Conservation (phyloP, 805 yeast species). For the Starmerella khaoyaiensis region DNA sequence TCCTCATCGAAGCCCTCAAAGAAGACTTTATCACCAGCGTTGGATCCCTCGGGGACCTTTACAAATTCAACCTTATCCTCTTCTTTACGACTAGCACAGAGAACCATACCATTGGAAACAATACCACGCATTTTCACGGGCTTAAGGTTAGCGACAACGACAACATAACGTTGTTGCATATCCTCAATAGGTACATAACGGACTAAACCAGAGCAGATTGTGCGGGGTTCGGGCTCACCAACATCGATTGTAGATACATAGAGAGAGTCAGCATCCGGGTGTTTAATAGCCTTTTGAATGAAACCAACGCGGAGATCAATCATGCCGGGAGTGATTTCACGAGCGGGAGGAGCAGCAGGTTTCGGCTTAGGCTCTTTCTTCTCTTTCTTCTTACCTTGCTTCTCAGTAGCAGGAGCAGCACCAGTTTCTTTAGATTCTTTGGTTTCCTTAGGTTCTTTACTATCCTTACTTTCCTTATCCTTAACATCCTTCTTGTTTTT, state of each 20-base stretch:
- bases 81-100: constrained; percentile 59
- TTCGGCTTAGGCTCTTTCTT: constrained; percentile 43
- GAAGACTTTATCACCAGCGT: constrained; percentile 93
- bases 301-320: constrained; percentile 92
- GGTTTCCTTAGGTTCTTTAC: constrained; percentile 10
- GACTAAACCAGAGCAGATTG: constrained; percentile 94
- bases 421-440: constrained; percentile 34
- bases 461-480: constrained; percentile 20
- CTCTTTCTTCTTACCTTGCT: constrained; percentile 27
- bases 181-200: constrained; percentile 80
- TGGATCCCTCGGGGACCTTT: constrained; percentile 82
- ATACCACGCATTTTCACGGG: constrained; percentile 98
- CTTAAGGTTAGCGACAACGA: constrained; percentile 88
- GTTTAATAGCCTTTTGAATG: constrained; percentile 91
- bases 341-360: constrained; percentile 38
- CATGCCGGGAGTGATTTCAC: constrained; percentile 45
- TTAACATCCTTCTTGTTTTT: constrained; percentile 28
- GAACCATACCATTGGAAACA: constrained; percentile 90
- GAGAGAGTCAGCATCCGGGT: constrained; percentile 94
- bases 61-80: constrained; percentile 73
- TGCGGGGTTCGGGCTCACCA: constrained; percentile 96
- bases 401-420: constrained; percentile 19
- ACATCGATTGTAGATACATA: constrained; percentile 93
- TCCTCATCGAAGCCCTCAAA: constrained; percentile 81
- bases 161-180: constrained; percentile 86